phyloP scores from a whole-genome alignment of 169 alveolate genomes.

The Eimeria brunetti region DNA sequence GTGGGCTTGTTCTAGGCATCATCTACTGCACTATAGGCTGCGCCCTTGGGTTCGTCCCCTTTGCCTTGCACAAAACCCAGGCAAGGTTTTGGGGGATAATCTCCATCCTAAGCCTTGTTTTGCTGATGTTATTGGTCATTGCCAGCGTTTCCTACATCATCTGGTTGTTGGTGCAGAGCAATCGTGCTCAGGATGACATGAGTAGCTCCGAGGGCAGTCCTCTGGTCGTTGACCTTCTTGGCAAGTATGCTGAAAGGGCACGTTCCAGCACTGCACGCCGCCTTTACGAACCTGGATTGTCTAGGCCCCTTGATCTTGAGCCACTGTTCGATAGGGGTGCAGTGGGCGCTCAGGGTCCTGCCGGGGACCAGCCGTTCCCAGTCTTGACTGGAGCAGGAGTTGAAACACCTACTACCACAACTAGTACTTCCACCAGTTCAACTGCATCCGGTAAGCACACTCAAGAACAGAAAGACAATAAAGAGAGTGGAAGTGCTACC shows the following conservation, averaged over 20 bases:
- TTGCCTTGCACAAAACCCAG: neutral
- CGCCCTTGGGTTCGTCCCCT: slow-evolving; percentile 34
- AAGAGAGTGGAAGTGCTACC: neutral
- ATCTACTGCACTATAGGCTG: slow-evolving; percentile 40
- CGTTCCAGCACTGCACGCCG: neutral
- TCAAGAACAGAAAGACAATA: neutral
- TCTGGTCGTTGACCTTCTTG: neutral
- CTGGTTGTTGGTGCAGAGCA: slow-evolving; percentile 7
- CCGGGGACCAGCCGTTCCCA: neutral
- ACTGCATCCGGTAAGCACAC: neutral
- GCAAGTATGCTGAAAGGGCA: slow-evolving; percentile 16
- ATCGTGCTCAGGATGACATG: slow-evolving; percentile 1
- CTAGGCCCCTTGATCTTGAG: neutral
- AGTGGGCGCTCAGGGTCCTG: neutral
- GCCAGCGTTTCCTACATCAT: neutral
- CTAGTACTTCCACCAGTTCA: neutral
- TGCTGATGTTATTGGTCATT: neutral
- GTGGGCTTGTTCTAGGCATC: slow-evolving; percentile 29
- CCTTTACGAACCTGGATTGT: neutral
- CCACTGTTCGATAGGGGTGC: neutral
- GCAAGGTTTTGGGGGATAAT: slow-evolving; percentile 12
- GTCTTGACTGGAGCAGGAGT: neutral
- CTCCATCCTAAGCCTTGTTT: neutral
- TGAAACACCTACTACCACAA: neutral
- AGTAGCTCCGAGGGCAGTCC: neutral